Percentiles rank a stretch among this genome's conserved stretches.
Conservation (phyloP, 371 early-diverging fungal genomes). For the Actinomucor elegans region DNA sequence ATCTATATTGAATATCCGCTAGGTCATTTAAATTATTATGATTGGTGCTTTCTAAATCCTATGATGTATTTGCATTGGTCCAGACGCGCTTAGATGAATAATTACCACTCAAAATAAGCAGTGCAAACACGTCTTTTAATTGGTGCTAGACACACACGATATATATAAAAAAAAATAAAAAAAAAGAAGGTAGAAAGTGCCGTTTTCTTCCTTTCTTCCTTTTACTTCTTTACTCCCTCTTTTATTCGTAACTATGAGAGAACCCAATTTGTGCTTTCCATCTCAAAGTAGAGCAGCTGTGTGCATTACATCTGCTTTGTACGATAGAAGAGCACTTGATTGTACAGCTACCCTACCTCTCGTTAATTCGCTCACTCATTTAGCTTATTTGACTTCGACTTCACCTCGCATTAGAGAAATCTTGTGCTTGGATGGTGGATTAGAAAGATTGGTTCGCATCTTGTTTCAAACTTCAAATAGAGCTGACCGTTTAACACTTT, state of each 20-base stretch:
- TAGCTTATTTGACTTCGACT: slow-evolving; percentile 79
- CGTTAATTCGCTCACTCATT: slow-evolving; percentile 82
- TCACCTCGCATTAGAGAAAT: slow-evolving; percentile 78
- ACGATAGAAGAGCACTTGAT: slow-evolving; percentile 88
- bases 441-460: slow-evolving; percentile 80
- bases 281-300: slow-evolving; percentile 73
- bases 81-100: no score
- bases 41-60: no score
- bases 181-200: no score
- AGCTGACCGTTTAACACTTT: slow-evolving; percentile 64
- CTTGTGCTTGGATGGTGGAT: slow-evolving; percentile 83
- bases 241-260: slow-evolving; percentile 60
- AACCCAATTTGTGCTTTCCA: slow-evolving; percentile 77
- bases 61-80: no score
- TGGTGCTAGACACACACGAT: no score
- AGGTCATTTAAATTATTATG: no score
- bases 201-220: background rate
- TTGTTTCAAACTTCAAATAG: slow-evolving; percentile 62
- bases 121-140: no score
- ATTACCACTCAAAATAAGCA: no score
- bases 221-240: slow-evolving; percentile 1
- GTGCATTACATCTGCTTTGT: slow-evolving; percentile 78
- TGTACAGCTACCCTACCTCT: slow-evolving; percentile 83
- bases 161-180: no score
- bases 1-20: no score